Percentiles rank a stretch among this genome's conserved stretches.
phyloP scores from a whole-genome alignment of 345 rosid genomes.

The Eucalyptus cladocalyx region DNA sequence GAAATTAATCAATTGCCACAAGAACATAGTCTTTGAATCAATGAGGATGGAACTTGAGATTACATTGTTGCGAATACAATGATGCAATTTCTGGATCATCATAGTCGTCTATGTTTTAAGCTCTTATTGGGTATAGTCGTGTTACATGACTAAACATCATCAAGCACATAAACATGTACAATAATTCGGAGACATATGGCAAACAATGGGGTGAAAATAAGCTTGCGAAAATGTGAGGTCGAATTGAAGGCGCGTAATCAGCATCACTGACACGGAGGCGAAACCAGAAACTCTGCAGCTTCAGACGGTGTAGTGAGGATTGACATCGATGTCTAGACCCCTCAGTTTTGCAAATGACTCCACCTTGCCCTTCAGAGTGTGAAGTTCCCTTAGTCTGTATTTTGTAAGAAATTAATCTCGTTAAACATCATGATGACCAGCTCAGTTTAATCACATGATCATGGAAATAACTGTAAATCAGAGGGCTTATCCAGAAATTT shows the following conservation, averaged over 20 bases:
- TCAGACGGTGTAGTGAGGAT: constrained; percentile 47
- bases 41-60: neutral
- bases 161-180: neutral
- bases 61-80: neutral
- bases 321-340: constrained; percentile 47
- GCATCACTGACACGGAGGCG: neutral
- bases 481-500: neutral
- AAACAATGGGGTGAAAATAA: neutral
- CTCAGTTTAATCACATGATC: neutral
- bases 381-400: constrained; percentile 48
- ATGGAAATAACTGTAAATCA: neutral
- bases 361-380: constrained; percentile 52
- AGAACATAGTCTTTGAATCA: neutral
- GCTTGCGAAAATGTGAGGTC: neutral
- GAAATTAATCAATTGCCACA: neutral
- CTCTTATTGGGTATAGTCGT: neutral
- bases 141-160: neutral
- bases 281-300: neutral
- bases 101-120: neutral
- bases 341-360: constrained; percentile 50
- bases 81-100: neutral
- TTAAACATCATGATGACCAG: neutral
- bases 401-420: neutral
- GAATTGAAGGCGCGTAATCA: neutral
- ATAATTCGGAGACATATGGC: neutral